These are phyloP conservation scores for Clonostachys rhizophaga DNA, from an alignment of 2,329 filamentous ascomycete genomes.

Conservation along the genomic window DNA sequence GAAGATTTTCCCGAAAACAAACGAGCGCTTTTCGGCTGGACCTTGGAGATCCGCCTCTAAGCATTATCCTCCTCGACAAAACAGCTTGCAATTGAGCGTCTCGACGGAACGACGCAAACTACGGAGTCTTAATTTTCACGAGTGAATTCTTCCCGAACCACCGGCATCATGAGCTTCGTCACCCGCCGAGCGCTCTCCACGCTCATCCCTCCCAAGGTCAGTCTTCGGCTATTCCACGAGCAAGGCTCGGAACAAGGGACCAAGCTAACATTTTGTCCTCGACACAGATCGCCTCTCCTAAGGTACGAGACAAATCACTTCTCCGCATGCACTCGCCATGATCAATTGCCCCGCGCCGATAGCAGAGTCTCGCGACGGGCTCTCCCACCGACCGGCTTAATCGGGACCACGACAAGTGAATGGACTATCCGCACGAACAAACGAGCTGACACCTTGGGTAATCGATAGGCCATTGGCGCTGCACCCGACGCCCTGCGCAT, in stretches of 20 bases:
- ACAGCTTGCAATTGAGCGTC: constrained; percentile 24
- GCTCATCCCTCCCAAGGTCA: constrained; percentile 98
- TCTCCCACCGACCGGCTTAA: no score
- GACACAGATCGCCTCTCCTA: constrained; percentile 72
- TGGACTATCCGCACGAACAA: neutral
- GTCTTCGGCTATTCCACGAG: constrained; percentile 13
- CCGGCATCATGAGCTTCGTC: constrained; percentile 84
- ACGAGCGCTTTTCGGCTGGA: constrained; percentile 43
- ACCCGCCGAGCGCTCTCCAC: constrained; percentile 90
- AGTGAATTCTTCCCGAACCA: constrained; percentile 15
- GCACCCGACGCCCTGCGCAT: constrained; percentile 95
- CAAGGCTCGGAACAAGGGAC: neutral
- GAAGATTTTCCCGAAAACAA: constrained; percentile 30
- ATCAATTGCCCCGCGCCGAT: no score
- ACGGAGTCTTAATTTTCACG: neutral
- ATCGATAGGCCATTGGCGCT: constrained; percentile 78
- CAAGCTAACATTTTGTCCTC: neutral
- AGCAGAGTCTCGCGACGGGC: no score
- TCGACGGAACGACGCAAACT: constrained; percentile 8
- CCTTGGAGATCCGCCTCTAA: neutral
- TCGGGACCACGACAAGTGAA: constrained; percentile 2
- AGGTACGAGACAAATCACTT: constrained; percentile 52
- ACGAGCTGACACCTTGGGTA: constrained; percentile 22
- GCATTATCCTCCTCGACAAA: constrained; percentile 6
- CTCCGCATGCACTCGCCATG: no score